Evolutionary conservation across 345 rosid genomes (phyloP), one percentile per base, ranked within the genome.

Genomic region (Syzygium oleosum): DNA sequence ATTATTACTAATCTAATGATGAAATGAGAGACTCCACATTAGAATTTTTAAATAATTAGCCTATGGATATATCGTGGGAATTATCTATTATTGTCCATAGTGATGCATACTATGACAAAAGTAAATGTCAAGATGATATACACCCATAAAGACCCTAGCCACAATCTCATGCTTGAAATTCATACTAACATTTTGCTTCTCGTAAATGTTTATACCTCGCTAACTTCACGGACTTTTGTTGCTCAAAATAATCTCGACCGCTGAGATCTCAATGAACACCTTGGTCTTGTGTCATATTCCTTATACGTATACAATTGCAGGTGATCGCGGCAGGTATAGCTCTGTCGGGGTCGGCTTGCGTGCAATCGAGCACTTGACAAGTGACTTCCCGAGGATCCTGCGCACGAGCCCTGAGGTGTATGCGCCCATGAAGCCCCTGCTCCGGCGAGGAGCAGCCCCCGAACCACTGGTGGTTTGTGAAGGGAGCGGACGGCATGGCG

Each of bases 361-460:
- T 38, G 99, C 56, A 1, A 92, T 91, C 31, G 90, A 96, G 1
- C 99, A 95, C 90, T 86, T 95, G 87, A 86, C 99, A 0, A 95
- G 99, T 86, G 99, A 96, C 89, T 96, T 96, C 79, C 99, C 99
- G 0, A 89, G 95, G 52, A 86, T 96, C 34, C 54, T 95, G 16
- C 88, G 89, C 12, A 96, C 98, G 6, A 92, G 93, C 12, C 95
- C 93, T 31, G 95, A 93, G 0, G 93, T 90, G 17, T 95, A 95
- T 52, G 93, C 93, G 90, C 96, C 93, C 0, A 89, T 95, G 95
- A 41, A 90, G 51, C 89, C 84, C 9, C 94, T 43, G 88, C 89
- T 96, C 95, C 43, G 96, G 96, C 7, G 94, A 92, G 19, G 86
- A 88, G 3, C 95, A 95, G 84, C 96, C 97, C 12, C 52, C 63